phyloP scores from a whole-genome alignment of 768 basidiomycete species.

The Cyclocybe aegerita region DNA sequence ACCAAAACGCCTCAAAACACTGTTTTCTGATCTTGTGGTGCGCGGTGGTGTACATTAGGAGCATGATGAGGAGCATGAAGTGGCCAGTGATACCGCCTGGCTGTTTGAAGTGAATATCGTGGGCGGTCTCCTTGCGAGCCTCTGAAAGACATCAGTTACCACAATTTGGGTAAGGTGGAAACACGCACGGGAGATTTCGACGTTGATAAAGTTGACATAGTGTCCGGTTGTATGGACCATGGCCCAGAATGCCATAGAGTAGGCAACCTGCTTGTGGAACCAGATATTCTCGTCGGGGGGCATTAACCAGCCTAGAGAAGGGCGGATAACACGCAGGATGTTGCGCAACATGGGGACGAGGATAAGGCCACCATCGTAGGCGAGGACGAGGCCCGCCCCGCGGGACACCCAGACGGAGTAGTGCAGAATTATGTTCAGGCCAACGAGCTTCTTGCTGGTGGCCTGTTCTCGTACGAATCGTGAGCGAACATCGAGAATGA shows the following conservation, averaged over 20 bases:
- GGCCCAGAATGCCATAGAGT: slow-evolving; percentile 90
- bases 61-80: slow-evolving; percentile 92
- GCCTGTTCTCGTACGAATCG: slow-evolving; percentile 33
- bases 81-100: slow-evolving; percentile 93
- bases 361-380: slow-evolving; percentile 83
- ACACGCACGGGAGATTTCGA: slow-evolving; percentile 79
- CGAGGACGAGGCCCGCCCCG: slow-evolving; percentile 89
- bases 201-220: slow-evolving; percentile 91
- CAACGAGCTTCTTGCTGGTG: slow-evolving; percentile 62
- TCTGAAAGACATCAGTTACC: slow-evolving; percentile 41
- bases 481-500: not conserved
- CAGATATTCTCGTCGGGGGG: slow-evolving; percentile 95
- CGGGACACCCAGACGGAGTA: slow-evolving; percentile 91
- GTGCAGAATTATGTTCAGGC: slow-evolving; percentile 67
- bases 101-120: slow-evolving; percentile 85
- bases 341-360: slow-evolving; percentile 90
- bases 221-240: slow-evolving; percentile 93
- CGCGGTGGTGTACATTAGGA: slow-evolving; percentile 90
- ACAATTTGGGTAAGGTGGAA: not conserved
- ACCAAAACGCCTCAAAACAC: slow-evolving; percentile 97
- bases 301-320: slow-evolving; percentile 77
- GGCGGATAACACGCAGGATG: slow-evolving; percentile 80
- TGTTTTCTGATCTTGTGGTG: slow-evolving; percentile 85
- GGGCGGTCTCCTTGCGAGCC: slow-evolving; percentile 74
- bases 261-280: slow-evolving; percentile 95